Evolutionary conservation across 768 basidiomycete species (phyloP), one percentile per base, ranked within the genome.

Genomic region (Tephrocybe sp.): DNA sequence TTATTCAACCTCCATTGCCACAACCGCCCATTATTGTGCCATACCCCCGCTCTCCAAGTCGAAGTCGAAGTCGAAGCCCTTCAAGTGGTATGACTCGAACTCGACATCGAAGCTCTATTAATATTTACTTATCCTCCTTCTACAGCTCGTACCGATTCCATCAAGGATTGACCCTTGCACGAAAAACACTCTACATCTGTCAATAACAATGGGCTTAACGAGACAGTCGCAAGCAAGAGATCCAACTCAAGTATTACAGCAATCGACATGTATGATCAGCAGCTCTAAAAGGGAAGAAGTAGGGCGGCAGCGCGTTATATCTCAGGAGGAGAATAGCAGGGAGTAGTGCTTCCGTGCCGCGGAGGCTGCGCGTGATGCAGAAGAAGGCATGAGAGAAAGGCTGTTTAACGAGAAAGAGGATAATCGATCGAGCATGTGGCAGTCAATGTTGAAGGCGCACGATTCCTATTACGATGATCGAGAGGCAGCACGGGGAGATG

Each of bases 321-420:
- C 44, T 17, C 34, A 36, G 3, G 46, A 48, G 9, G 52, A 53
- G 30, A 23, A 16, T 3, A 2, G 44, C 33, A 35, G 46, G 19
- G 33, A 53, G 17, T 13, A 38, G 12, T 35, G 41, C 6, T 53
- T 53, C 41, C 33, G 43, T 23, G 33, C n/a, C n/a, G 30, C 41
- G 12, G 52, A 53, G 23, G 33, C 34, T 9, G 46, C 19, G 13
- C 32, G 52, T n/a, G 41, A 53, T 2, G 34, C 14, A 3, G 40
- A 33, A 2, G 52, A 48, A 38, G 41, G 11, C 9, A 39, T 38
- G 19, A 48, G 52, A 26, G 16, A 12, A 5, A 31, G 20, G 13
- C 3, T 17, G 2, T 48, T 38, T 13, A 26, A 36, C 1, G n/a
- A 48, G 14, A 53, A 48, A 13, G 46, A 44, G 39, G 11, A 38